phyloP scores from a whole-genome alignment of 495 filamentous ascomycete species.

The Aspergillus affinis region DNA sequence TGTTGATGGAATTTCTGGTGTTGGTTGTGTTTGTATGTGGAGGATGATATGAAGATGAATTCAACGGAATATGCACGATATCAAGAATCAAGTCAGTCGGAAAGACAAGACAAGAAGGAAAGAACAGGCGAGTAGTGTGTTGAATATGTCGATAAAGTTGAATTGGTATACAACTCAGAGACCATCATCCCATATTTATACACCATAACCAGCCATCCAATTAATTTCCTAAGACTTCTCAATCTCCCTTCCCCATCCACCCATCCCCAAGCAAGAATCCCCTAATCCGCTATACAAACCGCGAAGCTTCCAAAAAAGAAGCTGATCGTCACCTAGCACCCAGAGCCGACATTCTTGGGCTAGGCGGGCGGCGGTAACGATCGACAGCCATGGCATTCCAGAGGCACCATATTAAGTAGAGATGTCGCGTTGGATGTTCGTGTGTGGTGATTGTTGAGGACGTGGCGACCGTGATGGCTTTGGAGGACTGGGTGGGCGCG shows the following conservation, averaged over 20 bases:
- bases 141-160: too few relatives aligned
- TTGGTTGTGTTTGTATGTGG: background rate
- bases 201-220: background rate
- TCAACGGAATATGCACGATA: too few relatives aligned
- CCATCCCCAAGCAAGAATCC: too few relatives aligned
- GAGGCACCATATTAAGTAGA: background rate
- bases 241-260: background rate
- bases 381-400: background rate
- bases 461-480: too few relatives aligned
- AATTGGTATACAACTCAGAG: background rate
- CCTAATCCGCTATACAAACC: too few relatives aligned
- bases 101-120: too few relatives aligned
- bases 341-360: background rate
- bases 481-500: background rate
- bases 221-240: background rate
- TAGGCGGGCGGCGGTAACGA: background rate
- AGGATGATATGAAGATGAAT: too few relatives aligned
- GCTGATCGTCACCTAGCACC: background rate
- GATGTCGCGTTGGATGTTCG: background rate
- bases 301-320: too few relatives aligned
- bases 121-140: too few relatives aligned
- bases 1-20: too few relatives aligned
- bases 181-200: background rate
- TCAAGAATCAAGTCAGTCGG: too few relatives aligned
- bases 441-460: background rate